Conservation (phyloP, 192 early-diverging fungal genomes). For the Endogone sp. region DNA sequence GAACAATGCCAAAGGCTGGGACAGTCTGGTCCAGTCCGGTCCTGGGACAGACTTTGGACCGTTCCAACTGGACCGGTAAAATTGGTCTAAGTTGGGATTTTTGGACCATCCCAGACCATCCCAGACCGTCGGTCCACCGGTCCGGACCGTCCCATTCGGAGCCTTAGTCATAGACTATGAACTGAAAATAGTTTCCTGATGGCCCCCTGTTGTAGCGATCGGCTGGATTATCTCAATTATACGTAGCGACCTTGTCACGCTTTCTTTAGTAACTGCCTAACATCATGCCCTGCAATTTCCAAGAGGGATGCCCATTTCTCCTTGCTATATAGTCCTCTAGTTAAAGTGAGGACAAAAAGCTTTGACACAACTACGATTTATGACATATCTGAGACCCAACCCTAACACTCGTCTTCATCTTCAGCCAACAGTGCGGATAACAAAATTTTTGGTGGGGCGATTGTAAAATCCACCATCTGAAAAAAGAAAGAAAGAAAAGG, state of each 20-base stretch:
- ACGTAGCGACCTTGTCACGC: not conserved
- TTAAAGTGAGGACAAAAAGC: not conserved
- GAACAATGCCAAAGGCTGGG: no score
- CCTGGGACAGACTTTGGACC: no score
- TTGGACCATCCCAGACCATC: no score
- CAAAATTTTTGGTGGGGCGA: not conserved
- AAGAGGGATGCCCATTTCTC: not conserved
- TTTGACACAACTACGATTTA: not conserved
- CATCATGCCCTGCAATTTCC: not conserved
- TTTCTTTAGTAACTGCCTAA: not conserved
- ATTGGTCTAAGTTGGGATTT: no score
- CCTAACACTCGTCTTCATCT: not conserved
- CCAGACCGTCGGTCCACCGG: no score
- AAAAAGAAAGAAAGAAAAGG: not conserved
- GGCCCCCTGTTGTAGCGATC: not conserved
- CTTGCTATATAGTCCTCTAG: not conserved
- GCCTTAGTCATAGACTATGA: no score
- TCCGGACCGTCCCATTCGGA: no score
- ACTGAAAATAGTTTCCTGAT: no score
- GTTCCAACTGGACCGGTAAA: no score
- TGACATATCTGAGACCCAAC: no score
- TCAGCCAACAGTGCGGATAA: not conserved
- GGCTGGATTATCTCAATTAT: not conserved
- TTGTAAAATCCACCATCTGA: not conserved
- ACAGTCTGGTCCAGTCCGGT: no score